Base-by-base conservation (phyloP, 75 land plant species). In the Isoetes taiwanensis region DNA sequence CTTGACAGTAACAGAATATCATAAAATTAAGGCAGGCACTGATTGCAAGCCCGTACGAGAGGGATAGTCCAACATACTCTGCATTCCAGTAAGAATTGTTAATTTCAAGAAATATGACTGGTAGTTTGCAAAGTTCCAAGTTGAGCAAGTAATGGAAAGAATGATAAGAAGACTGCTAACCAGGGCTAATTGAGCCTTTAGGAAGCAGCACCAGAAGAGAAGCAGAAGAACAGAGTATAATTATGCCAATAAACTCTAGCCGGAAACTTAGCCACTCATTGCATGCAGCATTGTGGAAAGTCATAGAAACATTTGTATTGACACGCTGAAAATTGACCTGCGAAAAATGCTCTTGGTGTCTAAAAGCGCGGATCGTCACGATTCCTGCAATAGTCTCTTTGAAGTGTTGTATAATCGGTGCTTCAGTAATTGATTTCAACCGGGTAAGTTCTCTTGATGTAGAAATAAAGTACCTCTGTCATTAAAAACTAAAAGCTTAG, bases 151-250 rank as follows among this genome's bases (percentile, higher is more conserved):
- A n/a, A 8, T 46, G 6, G 50, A 8, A 46, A 19, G 16, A 6
- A n/a, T 6, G 50, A 46, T 6, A 6, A 46, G n/a, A 46, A 6
- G 21, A 46, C 50, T 9, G 25, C 50, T 5, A 6, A 46, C 50
- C 50, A 4, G 50, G 50, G 25, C 23, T 46, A 46, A 46, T 23
- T 19, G 25, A 46, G 50, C 50, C n/a, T 46, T 46, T 46, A 46
- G 50, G 50, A 46, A 46, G 50, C 4, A 46, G 50, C 6, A 46
- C 50, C 6, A 46, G 50, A 23, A 46, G 25, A 23, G 25, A 23
- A 46, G 50, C 50, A n/a, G 50, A 46, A 23, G 16, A 46, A 23
- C 50, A 46, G 16, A 46, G 50, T 46, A 46, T 46, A 6, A 46
- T n/a, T 6, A 46, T 46, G n/a, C 50, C 50, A 8, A 46, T 46